Evolutionary conservation across 2,329 filamentous ascomycete species (phyloP).

Genomic region (Aspergillus sp.): DNA sequence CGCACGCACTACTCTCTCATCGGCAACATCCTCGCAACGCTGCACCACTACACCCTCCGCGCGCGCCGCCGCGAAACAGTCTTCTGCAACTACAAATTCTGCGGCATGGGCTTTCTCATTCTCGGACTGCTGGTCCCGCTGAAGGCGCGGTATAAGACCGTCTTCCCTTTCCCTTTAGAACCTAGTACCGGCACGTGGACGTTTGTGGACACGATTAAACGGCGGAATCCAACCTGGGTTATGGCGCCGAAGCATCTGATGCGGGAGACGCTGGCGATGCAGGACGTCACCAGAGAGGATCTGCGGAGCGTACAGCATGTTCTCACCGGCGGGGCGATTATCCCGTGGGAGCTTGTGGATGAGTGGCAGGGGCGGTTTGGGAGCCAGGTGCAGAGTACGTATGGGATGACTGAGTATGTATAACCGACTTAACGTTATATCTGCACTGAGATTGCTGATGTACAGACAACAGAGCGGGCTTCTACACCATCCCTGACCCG

Average conservation of each 20-base stretch:
- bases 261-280: not conserved
- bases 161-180: not conserved
- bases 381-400: not conserved
- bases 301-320: not conserved
- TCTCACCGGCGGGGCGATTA: not conserved
- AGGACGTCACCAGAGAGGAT: no score
- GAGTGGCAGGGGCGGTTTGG: not conserved
- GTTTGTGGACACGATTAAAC: not conserved
- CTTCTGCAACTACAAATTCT: not conserved
- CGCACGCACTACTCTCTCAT: not conserved
- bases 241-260: not conserved
- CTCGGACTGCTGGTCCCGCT: not conserved
- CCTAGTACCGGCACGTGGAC: no score
- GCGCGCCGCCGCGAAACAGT: not conserved
- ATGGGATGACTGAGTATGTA: conserved; percentile 72
- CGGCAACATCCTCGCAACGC: not conserved
- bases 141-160: not conserved
- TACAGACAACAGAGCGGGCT: not conserved
- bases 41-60: not conserved
- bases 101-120: not conserved
- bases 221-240: not conserved
- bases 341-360: not conserved
- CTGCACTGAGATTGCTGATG: not conserved
- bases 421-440: not conserved
- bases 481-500: conserved; percentile 50